Evolutionary conservation across 139 green algal genomes (phyloP), one percentile per base, ranked within the genome.

Genomic region (Chlorella sp.): DNA sequence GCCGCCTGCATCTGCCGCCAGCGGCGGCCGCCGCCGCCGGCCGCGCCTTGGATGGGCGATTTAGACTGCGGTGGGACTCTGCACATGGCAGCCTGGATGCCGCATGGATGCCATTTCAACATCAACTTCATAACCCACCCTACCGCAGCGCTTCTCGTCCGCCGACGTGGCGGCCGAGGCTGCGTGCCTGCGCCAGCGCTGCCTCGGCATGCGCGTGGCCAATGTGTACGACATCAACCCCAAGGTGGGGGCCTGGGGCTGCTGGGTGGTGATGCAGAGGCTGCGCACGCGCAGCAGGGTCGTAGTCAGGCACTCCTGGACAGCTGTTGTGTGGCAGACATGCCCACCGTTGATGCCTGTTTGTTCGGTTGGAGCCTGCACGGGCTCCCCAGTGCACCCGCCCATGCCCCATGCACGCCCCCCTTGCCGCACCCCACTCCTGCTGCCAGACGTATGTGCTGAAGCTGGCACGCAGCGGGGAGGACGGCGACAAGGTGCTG

Each of bases 141-240:
- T 24, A 16, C 51, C 51, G 79, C 79, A 84, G 76, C 58, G 44
- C 26, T 73, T 78, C 72, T 60, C 43, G 30, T 60, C 43, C 38
- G 58, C 76, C 76, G 76, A 83, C 76, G 93, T 99, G 75, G 96
- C 95, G 38, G 97, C 90, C 0, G 95, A 98, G 87, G 94, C 96
- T 44, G 93, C 96, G 2, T 98, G 92, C 85, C 85, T 99, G 36
- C 87, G 92, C 0, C 58, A 92, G 65, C 84, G 81, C 7, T 84
- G 98, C 40, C 76, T 98, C 34, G 97, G 97, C 8, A 91, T 98
- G 85, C 90, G 96, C 0, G 80, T 99, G 22, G 92, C 94, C 36
- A 99, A 99, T 85, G 88, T 99, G 0, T 99, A 99, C 81, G 97
- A 99, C 86, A 80, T 99, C 46, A 97, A 95, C 43, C 65, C 93